Percentiles rank a stretch among this genome's conserved stretches.
Conservation (phyloP, 2,329 filamentous ascomycete species). For the Talaromyces amestolkiae region DNA sequence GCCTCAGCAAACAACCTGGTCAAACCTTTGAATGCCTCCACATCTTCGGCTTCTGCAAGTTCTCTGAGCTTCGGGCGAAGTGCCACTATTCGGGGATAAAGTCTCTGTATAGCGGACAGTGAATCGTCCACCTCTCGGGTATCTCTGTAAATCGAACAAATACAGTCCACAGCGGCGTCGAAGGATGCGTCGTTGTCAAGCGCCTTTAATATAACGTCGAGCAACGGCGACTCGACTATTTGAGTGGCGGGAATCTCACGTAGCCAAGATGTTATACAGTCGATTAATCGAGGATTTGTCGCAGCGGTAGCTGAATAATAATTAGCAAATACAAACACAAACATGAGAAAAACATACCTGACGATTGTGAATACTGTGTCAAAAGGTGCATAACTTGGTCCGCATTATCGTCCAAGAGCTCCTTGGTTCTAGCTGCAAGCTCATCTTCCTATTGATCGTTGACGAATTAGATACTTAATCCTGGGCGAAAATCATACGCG, state of each 20-base stretch:
- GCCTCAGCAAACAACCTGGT: constrained; percentile 90
- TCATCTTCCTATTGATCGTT: constrained; percentile 80
- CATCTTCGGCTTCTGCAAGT: constrained; percentile 75
- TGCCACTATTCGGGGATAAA: constrained; percentile 77
- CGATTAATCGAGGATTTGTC: constrained; percentile 83
- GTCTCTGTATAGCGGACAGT: constrained; percentile 71
- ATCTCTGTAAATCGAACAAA: constrained; percentile 88
- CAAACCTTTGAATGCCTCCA: constrained; percentile 80
- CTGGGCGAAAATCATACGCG: constrained; percentile 24
- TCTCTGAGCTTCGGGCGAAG: constrained; percentile 73
- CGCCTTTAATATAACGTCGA: constrained; percentile 76
- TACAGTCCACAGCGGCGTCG: constrained; percentile 84
- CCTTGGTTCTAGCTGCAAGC: constrained; percentile 76
- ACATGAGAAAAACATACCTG: constrained; percentile 56
- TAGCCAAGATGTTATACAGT: constrained; percentile 96
- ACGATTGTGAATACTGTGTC: constrained; percentile 87
- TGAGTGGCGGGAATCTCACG: constrained; percentile 82
- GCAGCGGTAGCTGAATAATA: constrained; percentile 63
- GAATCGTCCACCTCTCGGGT: constrained; percentile 92
- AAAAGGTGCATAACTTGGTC: constrained; percentile 81
- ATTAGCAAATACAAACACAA: not conserved
- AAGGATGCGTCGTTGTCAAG: constrained; percentile 74
- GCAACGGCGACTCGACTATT: constrained; percentile 79
- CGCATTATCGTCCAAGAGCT: constrained; percentile 87
- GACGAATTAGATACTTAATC: constrained; percentile 50